These are phyloP conservation scores for Ogataea degrootiae DNA, from an alignment of 805 yeast genomes.

Conservation along the genomic window DNA sequence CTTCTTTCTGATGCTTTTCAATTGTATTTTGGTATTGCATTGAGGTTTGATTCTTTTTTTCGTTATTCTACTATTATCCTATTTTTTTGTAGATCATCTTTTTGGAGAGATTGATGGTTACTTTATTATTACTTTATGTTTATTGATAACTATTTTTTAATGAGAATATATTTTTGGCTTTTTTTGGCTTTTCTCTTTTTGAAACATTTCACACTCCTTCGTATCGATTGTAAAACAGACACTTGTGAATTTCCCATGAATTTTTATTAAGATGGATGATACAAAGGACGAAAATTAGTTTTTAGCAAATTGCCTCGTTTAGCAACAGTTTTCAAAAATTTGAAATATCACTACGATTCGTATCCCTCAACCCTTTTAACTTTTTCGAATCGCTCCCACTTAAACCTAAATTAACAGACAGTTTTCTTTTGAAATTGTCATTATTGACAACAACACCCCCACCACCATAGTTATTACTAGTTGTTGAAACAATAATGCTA, in stretches of 20 bases:
- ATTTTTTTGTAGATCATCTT: no score
- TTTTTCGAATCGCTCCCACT: slow-evolving; percentile 6
- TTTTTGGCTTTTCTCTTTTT: no score
- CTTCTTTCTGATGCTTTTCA: neutral
- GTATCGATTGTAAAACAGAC: no score
- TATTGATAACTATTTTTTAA: no score
- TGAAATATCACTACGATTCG: slow-evolving; percentile 14
- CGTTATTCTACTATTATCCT: no score
- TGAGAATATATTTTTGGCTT: no score
- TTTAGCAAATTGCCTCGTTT: no score
- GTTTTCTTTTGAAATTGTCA: slow-evolving; percentile 10
- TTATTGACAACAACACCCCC: neutral
- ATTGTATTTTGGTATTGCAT: neutral
- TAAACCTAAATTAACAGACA: slow-evolving; percentile 5
- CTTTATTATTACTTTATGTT: no score
- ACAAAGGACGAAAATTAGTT: no score
- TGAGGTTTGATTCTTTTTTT: neutral
- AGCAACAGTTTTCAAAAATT: slow-evolving; percentile 3
- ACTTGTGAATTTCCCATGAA: neutral
- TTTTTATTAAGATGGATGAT: neutral
- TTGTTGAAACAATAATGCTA: neutral
- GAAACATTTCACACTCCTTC: no score
- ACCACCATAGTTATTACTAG: no score
- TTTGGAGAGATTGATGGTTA: no score
- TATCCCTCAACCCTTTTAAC: slow-evolving; percentile 15